A percentile compares a stretch with the other conserved stretches of the same genome.
Evolutionary conservation across 768 basidiomycete genomes (phyloP).

Genomic region (Boletus insuetus): DNA sequence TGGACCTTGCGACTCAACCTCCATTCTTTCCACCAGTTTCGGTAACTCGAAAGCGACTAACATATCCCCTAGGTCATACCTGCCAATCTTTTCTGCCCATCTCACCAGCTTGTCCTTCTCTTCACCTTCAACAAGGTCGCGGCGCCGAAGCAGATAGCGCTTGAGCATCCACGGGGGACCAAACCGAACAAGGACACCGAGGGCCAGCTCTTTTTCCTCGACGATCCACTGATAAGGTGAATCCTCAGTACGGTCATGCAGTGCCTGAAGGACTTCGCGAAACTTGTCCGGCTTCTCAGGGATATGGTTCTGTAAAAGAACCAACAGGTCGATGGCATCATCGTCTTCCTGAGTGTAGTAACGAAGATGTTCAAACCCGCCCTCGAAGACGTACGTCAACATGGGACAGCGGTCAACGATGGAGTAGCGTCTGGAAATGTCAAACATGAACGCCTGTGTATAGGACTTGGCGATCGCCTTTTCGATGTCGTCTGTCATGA

Average conservation of each 20-base stretch:
- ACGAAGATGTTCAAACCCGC: slow-evolving; percentile 26
- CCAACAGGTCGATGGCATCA: slow-evolving; percentile 22
- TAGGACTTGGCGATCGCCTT: slow-evolving; percentile 23
- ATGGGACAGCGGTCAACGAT: slow-evolving; percentile 27
- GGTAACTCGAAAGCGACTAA: slow-evolving; percentile 17
- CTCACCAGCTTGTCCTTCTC: slow-evolving; percentile 12
- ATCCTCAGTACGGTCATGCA: slow-evolving; percentile 24
- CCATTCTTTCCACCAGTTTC: slow-evolving; percentile 10
- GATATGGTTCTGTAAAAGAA: slow-evolving; percentile 18
- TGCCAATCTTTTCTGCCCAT: slow-evolving; percentile 19
- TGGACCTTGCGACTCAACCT: neutral
- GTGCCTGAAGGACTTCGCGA: slow-evolving; percentile 20
- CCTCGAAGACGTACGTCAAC: slow-evolving; percentile 28
- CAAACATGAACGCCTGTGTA: slow-evolving; percentile 24
- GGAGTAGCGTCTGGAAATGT: slow-evolving; percentile 23
- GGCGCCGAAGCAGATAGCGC: slow-evolving; percentile 23
- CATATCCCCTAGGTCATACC: slow-evolving; percentile 24
- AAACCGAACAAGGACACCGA: slow-evolving; percentile 20
- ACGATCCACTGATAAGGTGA: slow-evolving; percentile 25
- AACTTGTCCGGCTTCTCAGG: slow-evolving; percentile 23
- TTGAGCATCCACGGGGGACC: slow-evolving; percentile 27
- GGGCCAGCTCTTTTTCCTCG: slow-evolving; percentile 24
- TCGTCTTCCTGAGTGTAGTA: slow-evolving; percentile 28
- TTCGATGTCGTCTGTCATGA: slow-evolving; percentile 25
- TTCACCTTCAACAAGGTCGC: slow-evolving; percentile 18